Conservation (phyloP, 768 basidiomycete species). For the Mycena latifolia region DNA sequence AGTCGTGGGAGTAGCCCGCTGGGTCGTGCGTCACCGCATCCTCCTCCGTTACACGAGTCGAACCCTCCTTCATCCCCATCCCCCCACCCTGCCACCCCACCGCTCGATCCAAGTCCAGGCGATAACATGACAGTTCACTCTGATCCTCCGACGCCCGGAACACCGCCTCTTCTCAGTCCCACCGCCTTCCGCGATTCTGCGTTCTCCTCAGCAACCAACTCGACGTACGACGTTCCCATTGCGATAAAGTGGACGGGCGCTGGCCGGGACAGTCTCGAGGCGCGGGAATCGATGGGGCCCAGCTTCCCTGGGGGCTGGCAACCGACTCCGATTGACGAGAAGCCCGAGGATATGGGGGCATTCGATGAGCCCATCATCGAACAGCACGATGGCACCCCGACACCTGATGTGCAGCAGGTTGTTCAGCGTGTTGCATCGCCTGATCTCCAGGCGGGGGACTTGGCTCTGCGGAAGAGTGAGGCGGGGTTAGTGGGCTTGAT, state of each 20-base stretch:
- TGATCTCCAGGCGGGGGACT: slow-evolving; percentile 59
- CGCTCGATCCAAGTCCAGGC: slow-evolving; percentile 8
- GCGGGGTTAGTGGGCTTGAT: slow-evolving; percentile 69
- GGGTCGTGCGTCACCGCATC: slow-evolving; percentile 14
- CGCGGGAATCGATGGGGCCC: slow-evolving; percentile 46
- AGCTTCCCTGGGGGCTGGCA: slow-evolving; percentile 69
- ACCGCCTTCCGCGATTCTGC: slow-evolving; percentile 77
- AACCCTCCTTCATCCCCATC: slow-evolving; percentile 8
- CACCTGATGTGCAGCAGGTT: slow-evolving; percentile 60
- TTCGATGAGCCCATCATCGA: slow-evolving; percentile 34
- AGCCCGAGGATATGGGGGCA: slow-evolving; percentile 41
- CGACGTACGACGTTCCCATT: slow-evolving; percentile 64
- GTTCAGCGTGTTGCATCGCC: slow-evolving; percentile 65
- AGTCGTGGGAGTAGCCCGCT: background rate
- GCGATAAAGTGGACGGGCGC: slow-evolving; percentile 74
- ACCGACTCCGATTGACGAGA: slow-evolving; percentile 65
- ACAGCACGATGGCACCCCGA: slow-evolving; percentile 43
- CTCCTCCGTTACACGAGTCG: background rate
- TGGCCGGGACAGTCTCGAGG: slow-evolving; percentile 18
- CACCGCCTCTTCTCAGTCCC: slow-evolving; percentile 64
- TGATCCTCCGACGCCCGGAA: slow-evolving; percentile 19
- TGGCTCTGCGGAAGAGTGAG: slow-evolving; percentile 70
- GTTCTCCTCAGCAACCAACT: slow-evolving; percentile 62
- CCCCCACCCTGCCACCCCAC: slow-evolving; percentile 30
- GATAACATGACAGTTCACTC: slow-evolving; percentile 14